Evolutionary conservation across 2,329 filamentous ascomycete species (phyloP), one percentile per base, ranked within the genome.

Genomic region (Cadophora malorum): DNA sequence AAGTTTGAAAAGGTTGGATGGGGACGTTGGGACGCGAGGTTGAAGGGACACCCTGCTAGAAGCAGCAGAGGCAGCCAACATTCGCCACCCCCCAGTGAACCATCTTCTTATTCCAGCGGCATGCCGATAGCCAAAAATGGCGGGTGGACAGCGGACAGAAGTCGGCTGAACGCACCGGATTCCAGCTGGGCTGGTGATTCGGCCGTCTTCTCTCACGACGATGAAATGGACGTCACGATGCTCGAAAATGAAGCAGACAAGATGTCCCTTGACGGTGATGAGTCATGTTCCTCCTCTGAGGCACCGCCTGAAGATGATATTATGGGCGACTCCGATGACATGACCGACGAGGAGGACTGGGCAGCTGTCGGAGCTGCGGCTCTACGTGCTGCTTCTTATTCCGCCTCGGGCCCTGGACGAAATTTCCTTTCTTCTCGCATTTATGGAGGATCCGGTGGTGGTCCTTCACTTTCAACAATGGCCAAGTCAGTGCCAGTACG

Each of bases 271-370:
- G 91, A 92, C 75, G 85, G 91, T 76, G 90, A 92, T 69, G 86
- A 88, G 53, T 88, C 86, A 65, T 92, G 90, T 61, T 94, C 92
- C 14, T 94, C 91, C 76, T 93, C 91, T 38, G 91, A 93, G 74
- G 91, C 90, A 21, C 86, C 87, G 52, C 69, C 72, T 8, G 88
- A 89, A 65, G 90, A 91, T 68, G 86, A 89, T 73, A 84, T 79
- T 80, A 87, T 90, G 82, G 89, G 90, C 74, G 91, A 96, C 76
- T 88, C 92, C 69, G 90, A 91, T 72, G 93, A 97, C 77, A 87
- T 92, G 68, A 98, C 96, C 28, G 96, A 98, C 78, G 93, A 97
- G 78, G 95, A 98, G 80, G 94, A 98, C 80, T 97, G 95, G 94
- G 93, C 92, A 58, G 89, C 91, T 63, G 91, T 97, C 70, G 95